Percentiles rank a stretch among this genome's conserved stretches.
These are phyloP conservation scores for Wickerhamomyces xylosicus DNA, from an alignment of 805 yeast genomes.

Conservation along the genomic window DNA sequence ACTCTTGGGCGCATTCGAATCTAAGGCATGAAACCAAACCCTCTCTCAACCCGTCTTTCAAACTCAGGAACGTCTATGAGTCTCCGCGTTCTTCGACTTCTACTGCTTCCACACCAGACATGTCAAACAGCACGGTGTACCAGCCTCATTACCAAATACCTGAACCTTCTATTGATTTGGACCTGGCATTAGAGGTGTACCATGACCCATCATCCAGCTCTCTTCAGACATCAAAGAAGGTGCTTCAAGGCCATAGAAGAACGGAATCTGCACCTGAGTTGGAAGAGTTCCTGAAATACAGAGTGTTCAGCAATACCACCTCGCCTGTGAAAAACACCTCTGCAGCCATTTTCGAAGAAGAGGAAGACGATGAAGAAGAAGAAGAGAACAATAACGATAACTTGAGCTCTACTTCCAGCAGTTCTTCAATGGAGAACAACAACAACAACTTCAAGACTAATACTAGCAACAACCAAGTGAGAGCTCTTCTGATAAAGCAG, in stretches of 20 bases:
- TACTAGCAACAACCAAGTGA: neutral
- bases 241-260: constrained; percentile 33
- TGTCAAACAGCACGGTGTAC: constrained; percentile 7
- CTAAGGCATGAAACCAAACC: constrained; percentile 9
- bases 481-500: neutral
- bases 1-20: constrained; percentile 29
- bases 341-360: constrained; percentile 23
- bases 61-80: constrained; percentile 1
- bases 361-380: constrained; percentile 18
- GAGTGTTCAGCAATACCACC: constrained; percentile 4
- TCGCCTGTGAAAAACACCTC: constrained; percentile 8
- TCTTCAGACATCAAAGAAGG: constrained; percentile 13
- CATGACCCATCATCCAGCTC: constrained; percentile 18
- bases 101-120: constrained; percentile 19
- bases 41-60: neutral
- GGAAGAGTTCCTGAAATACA: constrained; percentile 21
- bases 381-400: constrained; percentile 12
- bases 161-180: constrained; percentile 47
- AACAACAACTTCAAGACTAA: too few relatives aligned
- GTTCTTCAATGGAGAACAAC: neutral
- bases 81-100: constrained; percentile 10
- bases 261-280: constrained; percentile 50
- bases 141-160: constrained; percentile 25
- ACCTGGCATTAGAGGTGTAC: constrained; percentile 34
- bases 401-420: constrained; percentile 12